A percentile compares a stretch with the other conserved stretches of the same genome.
Conservation (phyloP, 148 eudicot species). For the Fallopia convolvulus region DNA sequence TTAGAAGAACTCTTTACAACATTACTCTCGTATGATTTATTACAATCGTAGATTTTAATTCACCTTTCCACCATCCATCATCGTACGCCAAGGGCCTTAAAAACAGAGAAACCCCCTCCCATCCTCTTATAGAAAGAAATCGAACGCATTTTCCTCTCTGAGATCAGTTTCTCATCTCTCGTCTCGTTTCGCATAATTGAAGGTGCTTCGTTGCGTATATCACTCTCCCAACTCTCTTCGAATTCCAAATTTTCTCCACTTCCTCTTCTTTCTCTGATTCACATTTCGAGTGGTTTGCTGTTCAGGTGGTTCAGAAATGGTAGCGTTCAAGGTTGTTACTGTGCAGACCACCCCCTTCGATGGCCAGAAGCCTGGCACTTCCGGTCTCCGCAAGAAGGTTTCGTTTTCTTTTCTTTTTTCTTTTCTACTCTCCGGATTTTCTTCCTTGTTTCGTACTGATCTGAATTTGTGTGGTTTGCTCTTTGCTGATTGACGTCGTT, state of each 20-base stretch:
- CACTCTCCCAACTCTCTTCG: conserved; percentile 10
- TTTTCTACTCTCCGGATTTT: neutral
- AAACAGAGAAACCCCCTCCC: neutral
- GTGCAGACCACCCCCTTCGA: conserved; percentile 59
- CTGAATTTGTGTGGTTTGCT: neutral
- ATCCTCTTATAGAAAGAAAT: too few relatives aligned
- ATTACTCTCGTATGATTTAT: too few relatives aligned
- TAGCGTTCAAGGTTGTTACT: conserved; percentile 55
- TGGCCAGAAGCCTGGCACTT: conserved; percentile 93
- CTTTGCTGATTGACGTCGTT: neutral
- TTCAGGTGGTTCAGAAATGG: conserved; percentile 31
- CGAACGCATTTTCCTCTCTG: neutral
- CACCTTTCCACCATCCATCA: neutral
- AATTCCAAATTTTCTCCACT: neutral
- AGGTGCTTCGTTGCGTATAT: neutral
- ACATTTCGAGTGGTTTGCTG: conserved; percentile 13
- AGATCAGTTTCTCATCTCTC: neutral
- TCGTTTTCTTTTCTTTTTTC: conserved; percentile 12
- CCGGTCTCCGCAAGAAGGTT: conserved; percentile 80
- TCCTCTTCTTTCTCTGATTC: neutral
- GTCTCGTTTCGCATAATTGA: neutral
- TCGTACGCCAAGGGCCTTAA: neutral
- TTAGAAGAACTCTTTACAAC: too few relatives aligned
- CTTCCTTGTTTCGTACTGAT: neutral
- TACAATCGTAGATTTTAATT: too few relatives aligned